A percentile compares a stretch with the other conserved stretches of the same genome.
Conservation (phyloP, 2,329 filamentous ascomycete genomes). For the Pyrenochaeta sp. region DNA sequence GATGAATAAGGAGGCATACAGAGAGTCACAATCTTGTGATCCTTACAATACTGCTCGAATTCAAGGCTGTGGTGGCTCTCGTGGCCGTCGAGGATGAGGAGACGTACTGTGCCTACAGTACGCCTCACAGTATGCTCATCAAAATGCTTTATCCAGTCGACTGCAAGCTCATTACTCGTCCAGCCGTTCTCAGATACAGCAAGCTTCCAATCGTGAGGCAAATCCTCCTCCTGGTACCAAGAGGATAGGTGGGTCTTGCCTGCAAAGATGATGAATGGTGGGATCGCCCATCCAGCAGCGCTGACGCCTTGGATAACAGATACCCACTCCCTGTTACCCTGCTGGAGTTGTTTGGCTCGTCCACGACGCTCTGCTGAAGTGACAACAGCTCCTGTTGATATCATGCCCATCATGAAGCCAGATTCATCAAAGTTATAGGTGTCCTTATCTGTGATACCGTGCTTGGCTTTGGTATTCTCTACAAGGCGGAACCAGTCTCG, state of each 20-base stretch:
- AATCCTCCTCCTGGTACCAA: conserved; percentile 7
- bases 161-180: conserved; percentile 43
- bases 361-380: conserved; percentile 2
- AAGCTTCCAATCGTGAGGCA: conserved; percentile 4
- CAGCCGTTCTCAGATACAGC: conserved; percentile 32
- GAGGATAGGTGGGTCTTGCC: conserved; percentile 6
- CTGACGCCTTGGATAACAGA: conserved; percentile 13
- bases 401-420: conserved; percentile 17
- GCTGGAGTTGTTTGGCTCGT: conserved; percentile 1
- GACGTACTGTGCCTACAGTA: too few relatives aligned
- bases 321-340: conserved; percentile 6
- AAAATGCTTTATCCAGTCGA: conserved; percentile 48
- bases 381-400: conserved; percentile 6
- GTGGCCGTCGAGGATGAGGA: too few relatives aligned
- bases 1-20: too few relatives aligned
- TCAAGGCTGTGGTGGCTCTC: too few relatives aligned
- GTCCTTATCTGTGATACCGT: conserved; percentile 15
- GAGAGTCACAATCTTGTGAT: too few relatives aligned
- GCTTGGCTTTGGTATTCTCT: conserved; percentile 13
- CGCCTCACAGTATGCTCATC: too few relatives aligned
- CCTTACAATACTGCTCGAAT: too few relatives aligned
- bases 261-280: conserved; percentile 16
- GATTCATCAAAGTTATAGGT: conserved; percentile 23
- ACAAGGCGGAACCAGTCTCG: too few relatives aligned
- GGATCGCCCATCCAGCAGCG: conserved; percentile 7